Base-by-base conservation (phyloP, 495 filamentous ascomycete genomes). In the Staphylotrichum longicolle region DNA sequence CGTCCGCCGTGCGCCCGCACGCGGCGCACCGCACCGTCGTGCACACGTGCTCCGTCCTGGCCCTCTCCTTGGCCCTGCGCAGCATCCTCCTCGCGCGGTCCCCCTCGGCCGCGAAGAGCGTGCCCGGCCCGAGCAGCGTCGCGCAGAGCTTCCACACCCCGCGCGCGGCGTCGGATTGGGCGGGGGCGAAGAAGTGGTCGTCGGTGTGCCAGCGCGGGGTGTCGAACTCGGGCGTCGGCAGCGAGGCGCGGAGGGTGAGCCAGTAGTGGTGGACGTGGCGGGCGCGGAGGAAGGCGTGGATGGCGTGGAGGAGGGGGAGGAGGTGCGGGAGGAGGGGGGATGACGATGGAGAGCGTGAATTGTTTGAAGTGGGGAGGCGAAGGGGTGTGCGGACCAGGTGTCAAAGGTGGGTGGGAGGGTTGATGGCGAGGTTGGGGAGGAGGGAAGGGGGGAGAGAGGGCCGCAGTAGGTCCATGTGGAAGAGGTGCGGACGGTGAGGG, bases 131-230 rank as follows among this genome's bases (percentile, higher is more conserved):
- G 37, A 68, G 63, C 8, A 74, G 63, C 33, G 70, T 70, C n/a
- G 67, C 62, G 59, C 72, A 74, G 2, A 74, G 64, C 65, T 74
- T 74, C 70, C 70, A 74, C 9, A 53, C 47, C 27, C 54, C 58
- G 12, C 61, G 44, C 5, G 62, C 46, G 27, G 50, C 60, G 39
- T 60, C 60, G 32, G 56, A 51, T 20, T 41, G 49, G 7, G 52
- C 20, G 14, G 58, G 53, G 60, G 62, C 66, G 53, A 73, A 74
- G 58, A 74, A 73, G 41, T 70, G 40, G 60, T 74, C 72, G 57
- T 74, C 72, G 10, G 72, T 72, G 57, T 74, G 72, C 72, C 70
- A 73, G 30, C 72, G 61, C 2, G 72, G 69, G 50, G 59, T 41
- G 63, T 74, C 64, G 52, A 72, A 74, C n/a, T 68, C 64, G 9